A percentile compares a stretch with the other conserved stretches of the same genome.
Evolutionary conservation across 495 filamentous ascomycete species (phyloP).

Genomic region (Aspergillus leporis): DNA sequence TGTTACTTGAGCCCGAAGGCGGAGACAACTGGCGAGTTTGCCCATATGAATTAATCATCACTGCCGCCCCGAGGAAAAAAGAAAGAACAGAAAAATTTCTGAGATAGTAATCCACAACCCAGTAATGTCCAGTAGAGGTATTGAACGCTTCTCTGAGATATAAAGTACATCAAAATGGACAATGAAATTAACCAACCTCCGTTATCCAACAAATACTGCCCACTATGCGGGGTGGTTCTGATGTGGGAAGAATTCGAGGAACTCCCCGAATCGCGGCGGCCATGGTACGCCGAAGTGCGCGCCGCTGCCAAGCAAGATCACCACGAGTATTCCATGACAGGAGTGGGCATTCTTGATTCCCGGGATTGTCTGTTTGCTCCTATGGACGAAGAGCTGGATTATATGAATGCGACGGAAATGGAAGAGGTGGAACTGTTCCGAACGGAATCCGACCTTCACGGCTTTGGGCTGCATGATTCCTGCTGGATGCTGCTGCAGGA

Average conservation of each 20-base stretch:
- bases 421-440: neutral
- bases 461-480: conserved; percentile 1
- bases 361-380: neutral
- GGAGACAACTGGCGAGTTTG: no score
- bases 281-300: conserved; percentile 1
- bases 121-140: no score
- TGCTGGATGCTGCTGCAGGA: conserved; percentile 6
- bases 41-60: no score
- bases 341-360: neutral
- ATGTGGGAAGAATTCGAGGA: conserved; percentile 1
- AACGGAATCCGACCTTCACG: neutral
- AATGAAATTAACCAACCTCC: no score
- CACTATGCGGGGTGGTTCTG: neutral
- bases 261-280: neutral
- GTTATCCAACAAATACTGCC: conserved; percentile 1
- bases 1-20: no score
- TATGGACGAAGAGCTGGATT: neutral
- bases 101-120: no score
- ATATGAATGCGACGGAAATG: neutral
- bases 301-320: neutral
- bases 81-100: no score
- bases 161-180: no score
- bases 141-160: no score
- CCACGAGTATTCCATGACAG: neutral
- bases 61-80: no score